A percentile compares a stretch with the other conserved stretches of the same genome.
These are phyloP conservation scores for Saccharomycopsis lassenensis DNA, from an alignment of 805 yeast species.

Conservation along the genomic window DNA sequence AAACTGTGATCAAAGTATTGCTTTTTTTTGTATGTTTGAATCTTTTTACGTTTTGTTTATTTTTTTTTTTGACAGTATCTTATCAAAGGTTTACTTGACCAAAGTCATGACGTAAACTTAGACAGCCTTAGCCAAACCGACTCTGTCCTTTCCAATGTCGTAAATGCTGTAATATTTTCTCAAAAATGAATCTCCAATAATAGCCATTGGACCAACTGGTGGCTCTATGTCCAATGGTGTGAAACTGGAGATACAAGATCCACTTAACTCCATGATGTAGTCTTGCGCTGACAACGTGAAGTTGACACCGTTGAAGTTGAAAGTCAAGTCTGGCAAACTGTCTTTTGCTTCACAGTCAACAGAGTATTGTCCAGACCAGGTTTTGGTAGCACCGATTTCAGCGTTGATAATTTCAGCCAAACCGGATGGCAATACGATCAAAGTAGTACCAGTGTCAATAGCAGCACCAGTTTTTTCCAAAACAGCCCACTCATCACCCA, in stretches of 20 bases:
- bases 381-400: conserved; percentile 93
- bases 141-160: conserved; percentile 83
- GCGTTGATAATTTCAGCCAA: conserved; percentile 91
- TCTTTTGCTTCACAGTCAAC: conserved; percentile 84
- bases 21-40: too few species aligned
- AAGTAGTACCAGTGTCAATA: conserved; percentile 96
- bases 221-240: conserved; percentile 97
- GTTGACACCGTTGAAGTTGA: conserved; percentile 82
- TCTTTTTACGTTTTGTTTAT: too few species aligned
- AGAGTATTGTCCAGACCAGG: conserved; percentile 96
- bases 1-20: too few species aligned
- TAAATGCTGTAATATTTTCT: conserved; percentile 91
- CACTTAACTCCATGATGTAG: conserved; percentile 88
- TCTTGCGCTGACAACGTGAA: conserved; percentile 85
- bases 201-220: conserved; percentile 94
- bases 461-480: conserved; percentile 87
- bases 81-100: too few species aligned
- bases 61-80: too few species aligned
- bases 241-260: conserved; percentile 92
- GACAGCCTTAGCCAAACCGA: conserved; percentile 80
- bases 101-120: too few species aligned
- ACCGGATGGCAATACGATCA: conserved; percentile 89
- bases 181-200: conserved; percentile 94
- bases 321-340: conserved; percentile 80
- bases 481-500: conserved; percentile 86